Conservation (phyloP, 768 basidiomycete species). For the Auricularia sp. region DNA sequence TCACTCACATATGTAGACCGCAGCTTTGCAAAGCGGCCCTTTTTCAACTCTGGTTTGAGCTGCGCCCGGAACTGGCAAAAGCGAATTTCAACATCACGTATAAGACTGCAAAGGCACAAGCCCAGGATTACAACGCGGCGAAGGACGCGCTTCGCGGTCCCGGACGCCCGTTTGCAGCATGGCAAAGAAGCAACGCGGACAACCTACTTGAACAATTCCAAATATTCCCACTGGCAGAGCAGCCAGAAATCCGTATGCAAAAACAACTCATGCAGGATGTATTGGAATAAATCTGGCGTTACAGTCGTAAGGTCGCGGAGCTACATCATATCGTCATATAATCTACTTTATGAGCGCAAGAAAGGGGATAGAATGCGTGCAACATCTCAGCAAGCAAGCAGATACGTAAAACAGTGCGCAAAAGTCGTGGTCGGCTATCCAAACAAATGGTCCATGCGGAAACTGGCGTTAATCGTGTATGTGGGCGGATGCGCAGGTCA, state of each 20-base stretch:
- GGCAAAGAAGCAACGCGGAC: slow-evolving; percentile 24
- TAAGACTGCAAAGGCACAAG: slow-evolving; percentile 9
- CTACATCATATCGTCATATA: too few relatives aligned
- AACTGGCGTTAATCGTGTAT: too few relatives aligned
- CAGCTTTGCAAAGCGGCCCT: slow-evolving; percentile 43
- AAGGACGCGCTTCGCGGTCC: slow-evolving; percentile 38
- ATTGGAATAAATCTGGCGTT: neutral
- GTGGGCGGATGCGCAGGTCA: neutral
- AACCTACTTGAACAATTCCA: neutral
- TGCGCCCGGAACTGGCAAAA: neutral
- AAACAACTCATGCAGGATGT: neutral
- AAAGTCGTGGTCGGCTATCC: too few relatives aligned
- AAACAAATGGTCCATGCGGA: too few relatives aligned
- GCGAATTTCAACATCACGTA: neutral
- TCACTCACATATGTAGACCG: slow-evolving; percentile 31
- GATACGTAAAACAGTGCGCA: too few relatives aligned
- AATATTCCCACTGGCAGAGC: neutral
- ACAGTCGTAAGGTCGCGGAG: too few relatives aligned
- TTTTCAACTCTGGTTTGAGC: slow-evolving; percentile 34
- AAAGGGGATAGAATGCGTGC: too few relatives aligned
- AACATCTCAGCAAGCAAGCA: too few relatives aligned
- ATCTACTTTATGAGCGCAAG: too few relatives aligned
- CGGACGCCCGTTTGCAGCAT: slow-evolving; percentile 46
- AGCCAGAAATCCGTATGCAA: neutral
- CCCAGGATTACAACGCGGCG: slow-evolving; percentile 39